Conservation (phyloP, 1,139 yeast species). For the Kurtzmaniella natalensis region DNA sequence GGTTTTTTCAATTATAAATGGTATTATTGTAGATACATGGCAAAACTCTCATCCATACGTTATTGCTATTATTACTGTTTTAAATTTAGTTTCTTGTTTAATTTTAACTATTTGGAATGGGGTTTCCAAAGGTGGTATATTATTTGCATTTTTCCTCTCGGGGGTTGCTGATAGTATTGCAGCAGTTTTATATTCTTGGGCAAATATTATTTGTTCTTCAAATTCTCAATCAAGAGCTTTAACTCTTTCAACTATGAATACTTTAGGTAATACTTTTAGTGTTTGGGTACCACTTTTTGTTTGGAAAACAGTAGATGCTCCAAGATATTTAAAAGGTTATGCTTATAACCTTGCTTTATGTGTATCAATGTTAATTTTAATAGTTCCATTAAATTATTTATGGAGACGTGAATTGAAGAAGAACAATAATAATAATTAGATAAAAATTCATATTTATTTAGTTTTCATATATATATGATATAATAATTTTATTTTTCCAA, state of each 20-base stretch:
- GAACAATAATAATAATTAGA: too few species aligned
- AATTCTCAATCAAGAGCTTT: constrained; percentile 14
- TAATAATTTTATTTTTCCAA: constrained; percentile 6
- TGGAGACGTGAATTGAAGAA: constrained; percentile 2
- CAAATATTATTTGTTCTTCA: constrained; percentile 15
- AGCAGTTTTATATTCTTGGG: constrained; percentile 16
- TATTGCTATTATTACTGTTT: constrained; percentile 14
- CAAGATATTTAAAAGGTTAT: constrained; percentile 15
- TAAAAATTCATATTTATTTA: too few species aligned
- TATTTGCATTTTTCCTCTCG: constrained; percentile 44
- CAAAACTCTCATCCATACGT: constrained; percentile 9
- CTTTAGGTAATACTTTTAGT: constrained; percentile 15
- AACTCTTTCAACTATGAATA: constrained; percentile 15
- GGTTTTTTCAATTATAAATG: constrained; percentile 16
- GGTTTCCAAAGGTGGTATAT: constrained; percentile 39
- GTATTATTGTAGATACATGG: constrained; percentile 16
- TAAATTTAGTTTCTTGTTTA: constrained; percentile 40
- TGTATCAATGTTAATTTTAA: constrained; percentile 13
- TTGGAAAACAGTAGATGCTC: constrained; percentile 19
- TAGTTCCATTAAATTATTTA: constrained; percentile 10
- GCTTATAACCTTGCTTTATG: constrained; percentile 14
- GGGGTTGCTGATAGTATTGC: constrained; percentile 39
- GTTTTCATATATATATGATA: too few species aligned
- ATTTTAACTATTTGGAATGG: constrained; percentile 41
- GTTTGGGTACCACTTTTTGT: constrained; percentile 20